phyloP scores from a whole-genome alignment of 352 stramenopile genomes.

The Phytopythium boreale region DNA sequence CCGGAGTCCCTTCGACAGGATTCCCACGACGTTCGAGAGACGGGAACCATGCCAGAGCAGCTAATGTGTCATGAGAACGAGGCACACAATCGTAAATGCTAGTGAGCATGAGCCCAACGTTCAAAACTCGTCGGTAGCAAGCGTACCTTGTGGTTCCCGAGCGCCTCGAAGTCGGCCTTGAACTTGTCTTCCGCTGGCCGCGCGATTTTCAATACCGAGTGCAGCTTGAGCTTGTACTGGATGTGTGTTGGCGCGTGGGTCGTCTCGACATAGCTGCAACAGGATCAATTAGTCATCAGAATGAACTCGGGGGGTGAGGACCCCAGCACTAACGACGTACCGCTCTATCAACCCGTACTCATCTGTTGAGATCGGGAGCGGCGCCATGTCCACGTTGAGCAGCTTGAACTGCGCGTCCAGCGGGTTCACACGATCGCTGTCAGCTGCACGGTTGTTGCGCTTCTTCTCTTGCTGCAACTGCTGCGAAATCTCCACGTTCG shows the following conservation, averaged over 20 bases:
- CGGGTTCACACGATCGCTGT: conserved; percentile 29
- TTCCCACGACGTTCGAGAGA: conserved; percentile 74
- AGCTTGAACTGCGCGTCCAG: conserved; percentile 62
- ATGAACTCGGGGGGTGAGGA: not conserved
- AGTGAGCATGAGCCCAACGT: not conserved
- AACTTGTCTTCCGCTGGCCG: conserved; percentile 47
- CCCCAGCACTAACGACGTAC: conserved; percentile 6
- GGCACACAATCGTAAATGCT: not conserved
- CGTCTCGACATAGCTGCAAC: conserved; percentile 50
- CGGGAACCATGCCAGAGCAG: conserved; percentile 86
- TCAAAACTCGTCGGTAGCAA: too few relatives aligned
- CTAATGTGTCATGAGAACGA: conserved; percentile 10
- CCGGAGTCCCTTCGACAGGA: conserved; percentile 75
- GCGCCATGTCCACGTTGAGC: conserved; percentile 51
- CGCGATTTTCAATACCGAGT: conserved; percentile 51
- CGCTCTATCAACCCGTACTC: conserved; percentile 57
- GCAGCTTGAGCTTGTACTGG: conserved; percentile 59
- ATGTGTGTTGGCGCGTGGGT: conserved; percentile 61
- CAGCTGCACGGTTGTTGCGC: conserved; percentile 20
- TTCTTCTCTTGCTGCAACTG: conserved; percentile 48
- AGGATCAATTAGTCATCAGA: not conserved
- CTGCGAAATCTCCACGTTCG: conserved; percentile 65
- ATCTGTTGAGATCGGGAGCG: conserved; percentile 24
- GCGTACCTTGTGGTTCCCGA: conserved; percentile 56
- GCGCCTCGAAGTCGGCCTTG: conserved; percentile 33